A percentile compares a stretch with the other conserved stretches of the same genome.
Conservation (phyloP, 768 basidiomycete species). For the Tephrocybe rancida region DNA sequence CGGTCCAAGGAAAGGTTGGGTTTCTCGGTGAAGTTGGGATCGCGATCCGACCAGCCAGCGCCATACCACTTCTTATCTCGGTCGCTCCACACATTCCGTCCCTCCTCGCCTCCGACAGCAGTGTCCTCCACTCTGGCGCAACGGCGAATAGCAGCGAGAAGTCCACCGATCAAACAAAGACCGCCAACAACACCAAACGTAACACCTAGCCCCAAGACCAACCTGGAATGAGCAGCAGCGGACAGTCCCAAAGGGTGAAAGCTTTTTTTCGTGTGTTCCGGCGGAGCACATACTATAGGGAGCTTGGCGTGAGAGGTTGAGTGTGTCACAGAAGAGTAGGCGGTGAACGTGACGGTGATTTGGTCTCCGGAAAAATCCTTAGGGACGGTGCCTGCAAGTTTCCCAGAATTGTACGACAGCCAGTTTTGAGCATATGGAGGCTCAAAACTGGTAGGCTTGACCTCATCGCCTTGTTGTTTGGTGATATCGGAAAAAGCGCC, state of each 20-base stretch:
- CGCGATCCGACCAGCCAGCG: conserved; percentile 31
- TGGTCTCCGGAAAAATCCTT: conserved; percentile 39
- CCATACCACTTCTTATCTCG: conserved; percentile 75
- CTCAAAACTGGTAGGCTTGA: conserved; percentile 58
- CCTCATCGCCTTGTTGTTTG: conserved; percentile 45
- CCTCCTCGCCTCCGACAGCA: conserved; percentile 62
- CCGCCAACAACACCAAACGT: conserved; percentile 67
- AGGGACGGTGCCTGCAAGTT: conserved; percentile 62
- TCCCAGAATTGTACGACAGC: conserved; percentile 54
- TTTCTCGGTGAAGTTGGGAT: conserved; percentile 17
- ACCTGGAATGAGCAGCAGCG: conserved; percentile 43
- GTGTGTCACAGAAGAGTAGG: conserved; percentile 65
- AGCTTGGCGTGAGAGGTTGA: conserved; percentile 72
- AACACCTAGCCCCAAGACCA: conserved; percentile 61
- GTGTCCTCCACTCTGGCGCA: conserved; percentile 63
- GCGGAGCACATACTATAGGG: conserved; percentile 46
- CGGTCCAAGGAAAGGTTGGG: conserved; percentile 10
- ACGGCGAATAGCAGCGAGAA: conserved; percentile 57
- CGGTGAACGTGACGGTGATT: conserved; percentile 62
- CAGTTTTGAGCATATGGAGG: conserved; percentile 51
- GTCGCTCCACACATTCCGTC: conserved; percentile 56
- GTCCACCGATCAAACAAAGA: conserved; percentile 51
- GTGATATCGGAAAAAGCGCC: conserved; percentile 58
- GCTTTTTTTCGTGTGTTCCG: conserved; percentile 38
- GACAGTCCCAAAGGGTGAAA: conserved; percentile 38